Evolutionary conservation across 208 protist genomes (phyloP).

Genomic region (Wallacemonas sp.): DNA sequence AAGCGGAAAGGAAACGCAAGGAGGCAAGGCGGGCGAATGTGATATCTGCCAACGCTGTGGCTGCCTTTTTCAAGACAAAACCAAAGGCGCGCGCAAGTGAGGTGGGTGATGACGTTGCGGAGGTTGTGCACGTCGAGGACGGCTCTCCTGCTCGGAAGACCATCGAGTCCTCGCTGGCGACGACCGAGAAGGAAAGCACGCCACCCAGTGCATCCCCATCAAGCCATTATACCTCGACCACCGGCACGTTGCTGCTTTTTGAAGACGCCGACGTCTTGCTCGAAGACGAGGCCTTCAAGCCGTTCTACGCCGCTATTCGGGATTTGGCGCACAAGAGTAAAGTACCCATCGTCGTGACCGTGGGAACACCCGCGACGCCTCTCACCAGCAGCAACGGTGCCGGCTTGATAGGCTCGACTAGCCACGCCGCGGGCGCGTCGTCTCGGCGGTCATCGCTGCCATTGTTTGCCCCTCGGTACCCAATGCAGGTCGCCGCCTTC

Average conservation of each 20-base stretch:
- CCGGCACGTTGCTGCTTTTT: slow-evolving; percentile 72
- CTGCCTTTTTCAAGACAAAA: slow-evolving; percentile 53
- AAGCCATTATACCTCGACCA: background rate
- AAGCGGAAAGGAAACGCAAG: slow-evolving; percentile 3
- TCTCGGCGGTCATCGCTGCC: slow-evolving; percentile 1
- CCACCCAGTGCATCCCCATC: too few species aligned
- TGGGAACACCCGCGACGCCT: slow-evolving; percentile 34
- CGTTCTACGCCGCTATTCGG: slow-evolving; percentile 79
- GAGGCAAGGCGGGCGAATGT: slow-evolving; percentile 51
- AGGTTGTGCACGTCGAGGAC: slow-evolving; percentile 12
- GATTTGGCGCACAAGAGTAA: slow-evolving; percentile 77
- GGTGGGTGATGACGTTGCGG: background rate
- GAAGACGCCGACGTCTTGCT: slow-evolving; percentile 85
- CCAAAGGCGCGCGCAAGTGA: background rate
- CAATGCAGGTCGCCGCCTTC: background rate
- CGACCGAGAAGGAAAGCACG: too few species aligned
- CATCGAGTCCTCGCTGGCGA: too few species aligned
- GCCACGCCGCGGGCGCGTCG: slow-evolving; percentile 17
- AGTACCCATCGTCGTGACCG: slow-evolving; percentile 76
- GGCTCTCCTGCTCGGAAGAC: too few species aligned
- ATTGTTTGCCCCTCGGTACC: slow-evolving; percentile 8
- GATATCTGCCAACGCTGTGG: slow-evolving; percentile 68
- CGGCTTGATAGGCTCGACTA: background rate
- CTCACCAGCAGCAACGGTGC: background rate
- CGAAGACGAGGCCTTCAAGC: slow-evolving; percentile 56